Percentiles rank a stretch among this genome's conserved stretches.
Conservation (phyloP, 257 asterid genomes). For the Henckelia pumila region DNA sequence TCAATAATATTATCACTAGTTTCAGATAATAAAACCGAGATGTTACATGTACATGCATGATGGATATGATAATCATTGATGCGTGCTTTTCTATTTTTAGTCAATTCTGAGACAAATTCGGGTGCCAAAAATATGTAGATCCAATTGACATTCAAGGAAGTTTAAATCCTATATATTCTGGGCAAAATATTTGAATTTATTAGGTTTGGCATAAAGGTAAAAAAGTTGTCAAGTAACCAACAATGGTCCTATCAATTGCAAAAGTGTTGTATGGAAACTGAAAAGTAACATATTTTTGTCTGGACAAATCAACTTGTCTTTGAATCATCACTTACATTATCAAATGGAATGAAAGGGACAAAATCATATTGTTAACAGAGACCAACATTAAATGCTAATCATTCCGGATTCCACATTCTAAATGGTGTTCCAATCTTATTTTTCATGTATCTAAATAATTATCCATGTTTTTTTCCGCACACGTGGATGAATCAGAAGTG, state of each 20-base stretch:
- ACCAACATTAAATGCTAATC: background rate
- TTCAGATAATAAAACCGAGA: background rate
- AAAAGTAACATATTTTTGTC: background rate
- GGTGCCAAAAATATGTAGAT: background rate
- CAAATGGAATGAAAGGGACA: background rate
- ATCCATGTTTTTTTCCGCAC: background rate
- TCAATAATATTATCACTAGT: background rate
- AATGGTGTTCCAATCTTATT: background rate
- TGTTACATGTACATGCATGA: background rate
- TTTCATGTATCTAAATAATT: no score
- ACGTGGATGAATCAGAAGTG: background rate
- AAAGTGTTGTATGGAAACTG: background rate
- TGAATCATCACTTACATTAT: background rate
- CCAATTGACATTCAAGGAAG: background rate
- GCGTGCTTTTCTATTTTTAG: background rate
- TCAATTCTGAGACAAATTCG: background rate
- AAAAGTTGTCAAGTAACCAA: background rate
- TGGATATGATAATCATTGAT: background rate
- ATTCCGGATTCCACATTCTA: background rate
- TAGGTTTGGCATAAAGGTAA: background rate
- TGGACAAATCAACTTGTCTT: background rate
- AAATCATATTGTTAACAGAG: background rate
- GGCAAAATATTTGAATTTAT: background rate
- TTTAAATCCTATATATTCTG: background rate
- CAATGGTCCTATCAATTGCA: background rate